Percentiles rank a stretch among this genome's conserved stretches.
Evolutionary conservation across 2,329 filamentous ascomycete species (phyloP).

Genomic region (Neopestalotiopsis sp.): DNA sequence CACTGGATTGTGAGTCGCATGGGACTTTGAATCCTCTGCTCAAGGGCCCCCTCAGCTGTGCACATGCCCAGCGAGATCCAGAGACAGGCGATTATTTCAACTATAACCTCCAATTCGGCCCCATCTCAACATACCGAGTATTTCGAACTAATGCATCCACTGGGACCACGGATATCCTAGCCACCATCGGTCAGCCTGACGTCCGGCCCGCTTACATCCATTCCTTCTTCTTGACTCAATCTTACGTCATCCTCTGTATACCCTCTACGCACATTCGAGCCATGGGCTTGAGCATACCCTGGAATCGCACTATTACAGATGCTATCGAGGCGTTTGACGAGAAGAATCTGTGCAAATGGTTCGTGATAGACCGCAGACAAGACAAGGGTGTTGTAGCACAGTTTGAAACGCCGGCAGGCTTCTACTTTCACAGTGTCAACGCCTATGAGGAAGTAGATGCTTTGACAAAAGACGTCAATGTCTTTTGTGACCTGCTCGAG

Average conservation of each 20-base stretch:
- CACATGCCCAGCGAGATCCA: constrained; percentile 76
- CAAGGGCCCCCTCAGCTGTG: constrained; percentile 69
- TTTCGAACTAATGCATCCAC: constrained; percentile 69
- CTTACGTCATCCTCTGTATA: constrained; percentile 75
- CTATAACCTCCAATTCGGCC: constrained; percentile 75
- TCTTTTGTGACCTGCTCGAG: constrained; percentile 70
- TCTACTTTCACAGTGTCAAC: constrained; percentile 83
- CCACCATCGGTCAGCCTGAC: constrained; percentile 60
- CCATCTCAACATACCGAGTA: constrained; percentile 66
- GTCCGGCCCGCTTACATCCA: constrained; percentile 76
- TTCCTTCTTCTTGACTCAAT: constrained; percentile 75
- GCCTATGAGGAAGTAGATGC: constrained; percentile 68
- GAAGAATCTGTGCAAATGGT: constrained; percentile 67
- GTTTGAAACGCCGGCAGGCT: constrained; percentile 72
- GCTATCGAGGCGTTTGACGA: constrained; percentile 69
- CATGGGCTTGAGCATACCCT: constrained; percentile 65
- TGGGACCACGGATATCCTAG: constrained; percentile 73
- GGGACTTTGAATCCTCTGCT: constrained; percentile 69
- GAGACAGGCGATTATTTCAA: constrained; percentile 79
- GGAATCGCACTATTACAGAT: constrained; percentile 71
- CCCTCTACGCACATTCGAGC: constrained; percentile 68
- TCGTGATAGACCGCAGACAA: constrained; percentile 71
- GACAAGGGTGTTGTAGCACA: constrained; percentile 70
- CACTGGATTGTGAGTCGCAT: constrained; percentile 68
- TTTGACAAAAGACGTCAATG: constrained; percentile 45